Base-by-base conservation (phyloP, 495 filamentous ascomycete species). In the Aspergillus affinis region DNA sequence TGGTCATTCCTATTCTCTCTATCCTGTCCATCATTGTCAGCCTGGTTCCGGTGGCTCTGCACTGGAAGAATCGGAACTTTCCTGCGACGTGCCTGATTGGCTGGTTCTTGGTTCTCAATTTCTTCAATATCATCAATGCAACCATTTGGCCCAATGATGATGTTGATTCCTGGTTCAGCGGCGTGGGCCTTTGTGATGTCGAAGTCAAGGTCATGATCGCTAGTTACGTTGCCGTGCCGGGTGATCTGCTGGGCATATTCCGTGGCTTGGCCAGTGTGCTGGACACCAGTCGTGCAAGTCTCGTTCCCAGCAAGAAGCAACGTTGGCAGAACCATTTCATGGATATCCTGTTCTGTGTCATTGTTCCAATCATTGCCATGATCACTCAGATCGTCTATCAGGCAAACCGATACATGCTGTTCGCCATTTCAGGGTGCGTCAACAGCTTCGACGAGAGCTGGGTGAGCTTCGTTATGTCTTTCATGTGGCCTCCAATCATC, bases 121-220 rank as follows among this genome's bases (percentile, higher is more conserved):
- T 88, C 20, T 79, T 86, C 70, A 87, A 81, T 63, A 82, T 90
- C 62, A 66, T 90, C 78, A 97, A 97, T 70, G 80, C 90, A 10
- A 66, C 94, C 45, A 82, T 96, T 56, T 98, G 94, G 94, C 84
- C 83, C 23, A 84, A 80, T 17, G 86, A 94, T 69, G 78, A 93
- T 63, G 75, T 86, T 45, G 65, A 68, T 0, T 70, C 64, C 6
- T 93, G 89, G 87, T 98, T 82, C 81, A 76, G 82, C 56, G 94
- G 94, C 20, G 66, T 75, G 4, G 88, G 86, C 1, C 84, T 92
- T 60, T 98, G 94, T 68, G 94, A 98, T 72, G 69, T 97, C 26
- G 82, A 96, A 69, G 80, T 84, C 53, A 91, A 92, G 66, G 51
- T 92, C 44, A 73, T 87, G 58, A 80, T 87, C 52, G 87, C 84